Evolutionary conservation across 192 early-diverging fungal genomes (phyloP).

Genomic region (Anaeromyces robustus): DNA sequence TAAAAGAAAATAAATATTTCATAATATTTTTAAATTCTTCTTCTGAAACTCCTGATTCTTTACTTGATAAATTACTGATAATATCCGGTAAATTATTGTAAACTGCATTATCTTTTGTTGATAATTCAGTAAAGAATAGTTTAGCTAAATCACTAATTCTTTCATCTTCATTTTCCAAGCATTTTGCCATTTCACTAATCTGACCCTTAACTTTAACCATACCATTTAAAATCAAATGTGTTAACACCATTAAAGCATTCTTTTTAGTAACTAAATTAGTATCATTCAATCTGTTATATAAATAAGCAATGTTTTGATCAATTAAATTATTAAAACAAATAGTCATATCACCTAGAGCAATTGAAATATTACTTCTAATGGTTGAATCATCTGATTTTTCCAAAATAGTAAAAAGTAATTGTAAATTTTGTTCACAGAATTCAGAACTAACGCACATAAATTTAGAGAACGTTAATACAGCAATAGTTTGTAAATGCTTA

Average conservation of each 20-base stretch:
- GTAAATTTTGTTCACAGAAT: slow-evolving; percentile 86
- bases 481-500: slow-evolving; percentile 71
- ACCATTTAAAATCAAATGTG: slow-evolving; percentile 92
- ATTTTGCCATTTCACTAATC: slow-evolving; percentile 96
- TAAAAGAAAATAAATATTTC: slow-evolving; percentile 90
- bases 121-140: slow-evolving; percentile 90
- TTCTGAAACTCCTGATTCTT: slow-evolving; percentile 54
- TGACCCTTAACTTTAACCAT: slow-evolving; percentile 99
- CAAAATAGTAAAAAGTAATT: slow-evolving; percentile 76
- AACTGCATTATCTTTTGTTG: slow-evolving; percentile 91
- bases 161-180: slow-evolving; percentile 70
- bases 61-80: slow-evolving; percentile 71
- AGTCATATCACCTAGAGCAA: slow-evolving; percentile 95
- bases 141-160: slow-evolving; percentile 84
- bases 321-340: slow-evolving; percentile 95
- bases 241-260: slow-evolving; percentile 96
- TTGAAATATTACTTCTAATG: slow-evolving; percentile 86
- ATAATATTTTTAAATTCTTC: slow-evolving; percentile 76
- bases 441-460: slow-evolving; percentile 93
- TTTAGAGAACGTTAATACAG: slow-evolving; percentile 78
- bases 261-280: slow-evolving; percentile 69
- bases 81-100: slow-evolving; percentile 99
- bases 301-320: slow-evolving; percentile 86
- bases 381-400: slow-evolving; percentile 66
- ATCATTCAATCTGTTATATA: slow-evolving; percentile 85